Base-by-base conservation (phyloP, 192 early-diverging fungal genomes). In the Funneliformis geosporum region DNA sequence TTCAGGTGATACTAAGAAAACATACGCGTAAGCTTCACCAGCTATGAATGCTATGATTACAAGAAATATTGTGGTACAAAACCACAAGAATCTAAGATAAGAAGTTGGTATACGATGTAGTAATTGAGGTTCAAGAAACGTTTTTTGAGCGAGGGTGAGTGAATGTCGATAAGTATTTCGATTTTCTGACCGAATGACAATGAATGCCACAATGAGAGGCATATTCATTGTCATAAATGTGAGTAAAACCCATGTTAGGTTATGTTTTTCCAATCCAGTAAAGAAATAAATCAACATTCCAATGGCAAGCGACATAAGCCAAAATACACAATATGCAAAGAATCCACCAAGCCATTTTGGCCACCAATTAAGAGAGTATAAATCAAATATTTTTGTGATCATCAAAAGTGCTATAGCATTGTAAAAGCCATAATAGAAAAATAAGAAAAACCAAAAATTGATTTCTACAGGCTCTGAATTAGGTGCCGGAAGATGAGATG, bases 331-430 rank as follows among this genome's bases (percentile, higher is more conserved):
- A 80, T 91, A 93, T 14, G 93, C 89, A 39, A 85, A 82, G 11
- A 89, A 67, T 5, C 91, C 92, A 23, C 89, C 90, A 74, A 94
- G 85, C 8, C 84, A 80, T 67, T 88, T 86, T 40, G 93, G 93
- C 91, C 92, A 94, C 93, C 93, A 94, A 40, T 91, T 94, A 73
- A 94, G 84, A 75, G 93, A 89, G 80, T 94, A 94, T 33, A 93
- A 89, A 72, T 88, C 90, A 85, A 94, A 94, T 33, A 94, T 88
- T 84, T 94, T 92, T 59, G 91, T 92, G 79, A 94, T 91, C 28
- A 94, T 86, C 62, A 89, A 81, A 43, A 94, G 83, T 27, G 89
- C 93, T 62, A 93, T 84, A 5, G 91, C 93, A 55, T 93, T 94
- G 83, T 94, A 94, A 9, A 89, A 69, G 21, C 93, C 93, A 83